These are phyloP conservation scores for Nicotiana noctiflora DNA, from an alignment of 257 asterid species.

Conservation along the genomic window DNA sequence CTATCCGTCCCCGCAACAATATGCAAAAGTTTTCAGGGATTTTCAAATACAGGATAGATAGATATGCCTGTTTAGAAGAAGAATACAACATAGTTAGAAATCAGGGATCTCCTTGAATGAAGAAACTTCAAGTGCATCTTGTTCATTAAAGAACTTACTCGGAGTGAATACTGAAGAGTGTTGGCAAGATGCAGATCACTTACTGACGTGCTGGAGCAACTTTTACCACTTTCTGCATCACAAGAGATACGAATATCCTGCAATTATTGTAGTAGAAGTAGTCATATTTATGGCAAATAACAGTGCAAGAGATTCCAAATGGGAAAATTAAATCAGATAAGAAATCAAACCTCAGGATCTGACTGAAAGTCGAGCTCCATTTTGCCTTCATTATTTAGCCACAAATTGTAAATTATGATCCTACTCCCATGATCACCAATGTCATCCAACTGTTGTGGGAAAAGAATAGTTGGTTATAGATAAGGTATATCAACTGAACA, in stretches of 20 bases:
- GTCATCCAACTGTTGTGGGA: conserved; percentile 55
- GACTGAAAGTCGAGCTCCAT: conserved; percentile 81
- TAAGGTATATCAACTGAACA: conserved; percentile 4
- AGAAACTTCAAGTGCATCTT: conserved; percentile 2
- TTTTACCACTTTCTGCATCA: conserved; percentile 21
- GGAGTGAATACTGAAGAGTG: conserved; percentile 73
- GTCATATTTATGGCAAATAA: not conserved
- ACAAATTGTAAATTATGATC: conserved; percentile 68
- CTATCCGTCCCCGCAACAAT: conserved; percentile 56
- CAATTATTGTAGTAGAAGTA: conserved; percentile 18
- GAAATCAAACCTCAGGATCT: conserved; percentile 57
- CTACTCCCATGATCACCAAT: conserved; percentile 78
- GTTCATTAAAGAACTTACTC: conserved; percentile 39
- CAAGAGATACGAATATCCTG: conserved; percentile 71
- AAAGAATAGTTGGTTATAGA: conserved; percentile 8
- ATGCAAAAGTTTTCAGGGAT: conserved; percentile 51
- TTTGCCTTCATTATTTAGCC: conserved; percentile 67
- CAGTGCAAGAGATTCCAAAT: conserved; percentile 4
- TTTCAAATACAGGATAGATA: conserved; percentile 68
- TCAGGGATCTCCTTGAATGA: conserved; percentile 2
- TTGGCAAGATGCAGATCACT: conserved; percentile 70
- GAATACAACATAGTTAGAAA: conserved; percentile 2
- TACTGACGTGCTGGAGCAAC: conserved; percentile 22
- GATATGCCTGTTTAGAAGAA: conserved; percentile 61
- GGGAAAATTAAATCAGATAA: conserved; percentile 14